These are phyloP conservation scores for Ustilago hordei DNA, from an alignment of 1,284 basidiomycete species.

Conservation along the genomic window DNA sequence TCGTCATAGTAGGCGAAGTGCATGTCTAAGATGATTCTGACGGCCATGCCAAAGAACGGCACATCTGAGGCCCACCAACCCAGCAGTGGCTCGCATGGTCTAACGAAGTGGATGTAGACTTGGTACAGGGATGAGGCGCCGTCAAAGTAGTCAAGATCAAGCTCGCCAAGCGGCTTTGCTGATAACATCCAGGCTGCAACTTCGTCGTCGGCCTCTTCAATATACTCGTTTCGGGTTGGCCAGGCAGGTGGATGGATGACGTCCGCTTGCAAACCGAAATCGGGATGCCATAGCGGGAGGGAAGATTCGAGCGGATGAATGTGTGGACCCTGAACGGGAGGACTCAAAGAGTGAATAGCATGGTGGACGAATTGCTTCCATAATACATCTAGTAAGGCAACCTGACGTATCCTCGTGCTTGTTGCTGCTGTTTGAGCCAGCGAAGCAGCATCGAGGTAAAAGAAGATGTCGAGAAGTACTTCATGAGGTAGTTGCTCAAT, in stretches of 20 bases:
- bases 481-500: slow-evolving; percentile 38
- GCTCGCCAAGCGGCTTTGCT: background rate
- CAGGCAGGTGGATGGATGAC: slow-evolving; percentile 33
- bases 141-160: slow-evolving; percentile 17
- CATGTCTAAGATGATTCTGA: slow-evolving; percentile 42
- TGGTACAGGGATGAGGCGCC: slow-evolving; percentile 39
- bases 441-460: slow-evolving; percentile 24
- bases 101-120: slow-evolving; percentile 39
- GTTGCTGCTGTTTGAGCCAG: slow-evolving; percentile 22
- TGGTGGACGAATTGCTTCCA: slow-evolving; percentile 36
- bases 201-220: background rate
- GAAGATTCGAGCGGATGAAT: slow-evolving; percentile 36
- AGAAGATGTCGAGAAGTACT: slow-evolving; percentile 40
- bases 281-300: slow-evolving; percentile 42
- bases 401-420: slow-evolving; percentile 22
- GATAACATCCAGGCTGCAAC: background rate
- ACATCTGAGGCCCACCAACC: slow-evolving; percentile 55
- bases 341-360: slow-evolving; percentile 28
- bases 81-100: slow-evolving; percentile 28
- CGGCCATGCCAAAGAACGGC: slow-evolving; percentile 46
- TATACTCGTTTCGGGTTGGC: slow-evolving; percentile 20
- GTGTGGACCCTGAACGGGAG: slow-evolving; percentile 19
- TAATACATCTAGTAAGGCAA: slow-evolving; percentile 34
- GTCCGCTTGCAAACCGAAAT: slow-evolving; percentile 37
- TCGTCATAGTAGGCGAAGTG: slow-evolving; percentile 17